Base-by-base conservation (phyloP, 805 yeast genomes). In the Candida anglica region DNA sequence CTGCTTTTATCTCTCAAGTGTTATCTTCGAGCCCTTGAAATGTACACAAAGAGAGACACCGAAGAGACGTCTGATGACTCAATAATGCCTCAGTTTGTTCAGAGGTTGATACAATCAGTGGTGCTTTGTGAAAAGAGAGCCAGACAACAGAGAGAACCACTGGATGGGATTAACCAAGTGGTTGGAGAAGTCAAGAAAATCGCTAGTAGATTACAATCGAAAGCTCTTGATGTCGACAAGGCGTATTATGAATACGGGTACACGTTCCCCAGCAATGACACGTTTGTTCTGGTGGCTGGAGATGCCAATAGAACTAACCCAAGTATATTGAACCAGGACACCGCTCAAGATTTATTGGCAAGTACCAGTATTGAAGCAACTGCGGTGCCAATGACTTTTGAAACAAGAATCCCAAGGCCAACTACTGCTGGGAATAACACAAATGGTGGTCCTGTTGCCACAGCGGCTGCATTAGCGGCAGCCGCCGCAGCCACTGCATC, bases 61-160 rank as follows among this genome's bases (percentile, higher is more conserved):
- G 30, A 11, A 13, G 35, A 40, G 11, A 33, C 33, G 11, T 56
- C 52, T 27, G 35, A 48, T 16, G 38, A 36, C 28, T 30, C 56
- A 2, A 43, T 56, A 4, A 48, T 63, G 38, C 71, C 71, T 3
- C 69, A 62, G 39, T 64, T 64, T 38, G 57, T 63, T 6, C 63
- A 60, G 31, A 53, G 58, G 36, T 34, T 66, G 16, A 43, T 56
- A 10, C 65, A 50, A 43, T 47, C 67, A 5, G 48, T 61, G 19
- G 38, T 57, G 6, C 44, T 66, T 10, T 56, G 67, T 7, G 70
- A 61, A 42, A 57, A 43, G 32, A 46, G 71, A 28, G 63, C 70
- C 4, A 46, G 48, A 34, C 71, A 65, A 36, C 70, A 63, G 38
- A 38, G 49, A 15, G 61, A 50, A 29, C 42, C 55, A 0, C 34